These are phyloP conservation scores for Phaeoacremonium minimum DNA, from an alignment of 2,329 filamentous ascomycete genomes.

Conservation along the genomic window DNA sequence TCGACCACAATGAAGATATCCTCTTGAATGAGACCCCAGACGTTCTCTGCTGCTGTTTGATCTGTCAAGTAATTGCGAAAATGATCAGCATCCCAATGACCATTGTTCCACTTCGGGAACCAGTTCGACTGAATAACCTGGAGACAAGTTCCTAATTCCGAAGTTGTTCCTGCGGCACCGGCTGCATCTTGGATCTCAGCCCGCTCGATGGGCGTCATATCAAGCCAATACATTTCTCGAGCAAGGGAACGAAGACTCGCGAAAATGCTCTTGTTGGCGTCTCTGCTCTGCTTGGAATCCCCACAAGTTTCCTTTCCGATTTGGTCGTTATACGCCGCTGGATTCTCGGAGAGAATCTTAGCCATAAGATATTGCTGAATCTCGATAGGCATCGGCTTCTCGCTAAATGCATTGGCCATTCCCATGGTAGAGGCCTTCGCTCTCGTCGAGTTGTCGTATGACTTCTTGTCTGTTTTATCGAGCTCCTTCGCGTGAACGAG, in stretches of 20 bases:
- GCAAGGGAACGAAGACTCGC: too few relatives aligned
- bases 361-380: slow-evolving; percentile 7
- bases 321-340: too few relatives aligned
- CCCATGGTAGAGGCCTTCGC: slow-evolving; percentile 1
- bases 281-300: slow-evolving; percentile 2
- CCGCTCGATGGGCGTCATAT: not conserved
- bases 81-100: slow-evolving; percentile 4
- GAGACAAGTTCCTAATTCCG: not conserved
- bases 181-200: not conserved
- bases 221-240: slow-evolving; percentile 1
- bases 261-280: not conserved
- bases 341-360: not conserved
- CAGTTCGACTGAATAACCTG: too few relatives aligned
- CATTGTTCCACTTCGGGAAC: too few relatives aligned
- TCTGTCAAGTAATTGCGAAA: slow-evolving; percentile 10
- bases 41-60: slow-evolving; percentile 3
- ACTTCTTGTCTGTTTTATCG: slow-evolving; percentile 2
- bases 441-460: not conserved
- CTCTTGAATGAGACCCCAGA: slow-evolving; percentile 7
- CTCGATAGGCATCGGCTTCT: slow-evolving; percentile 1
- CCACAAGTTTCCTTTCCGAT: too few relatives aligned
- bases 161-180: not conserved
- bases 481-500: slow-evolving; percentile 7
- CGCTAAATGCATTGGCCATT: not conserved
- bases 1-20: slow-evolving; percentile 5